Evolutionary conservation across 2,329 filamentous ascomycete species (phyloP).

Genomic region (Thielaviopsis ethacetica): DNA sequence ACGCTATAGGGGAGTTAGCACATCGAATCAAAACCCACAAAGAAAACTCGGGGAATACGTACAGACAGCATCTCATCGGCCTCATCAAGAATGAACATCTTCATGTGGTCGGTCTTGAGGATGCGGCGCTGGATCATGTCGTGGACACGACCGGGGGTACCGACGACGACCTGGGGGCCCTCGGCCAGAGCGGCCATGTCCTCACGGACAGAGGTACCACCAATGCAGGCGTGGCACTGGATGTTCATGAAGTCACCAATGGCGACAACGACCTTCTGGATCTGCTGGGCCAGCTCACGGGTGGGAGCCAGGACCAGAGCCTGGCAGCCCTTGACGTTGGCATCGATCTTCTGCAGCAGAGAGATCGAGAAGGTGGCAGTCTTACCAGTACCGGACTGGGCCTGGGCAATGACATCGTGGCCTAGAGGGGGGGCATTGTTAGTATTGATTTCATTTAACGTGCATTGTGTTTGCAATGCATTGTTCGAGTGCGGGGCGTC

Average conservation of each 20-base stretch:
- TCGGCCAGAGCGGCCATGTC: slow-evolving; percentile 97
- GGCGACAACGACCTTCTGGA: slow-evolving; percentile 97
- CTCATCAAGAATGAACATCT: slow-evolving; percentile 99
- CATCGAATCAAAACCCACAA: slow-evolving; percentile 12
- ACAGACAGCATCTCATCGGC: slow-evolving; percentile 97
- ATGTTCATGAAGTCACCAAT: slow-evolving; percentile 99
- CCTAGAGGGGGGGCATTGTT: slow-evolving; percentile 30
- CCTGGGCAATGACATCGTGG: slow-evolving; percentile 98
- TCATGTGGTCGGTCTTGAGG: slow-evolving; percentile 94
- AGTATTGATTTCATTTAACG: background rate
- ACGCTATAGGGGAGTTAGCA: slow-evolving; percentile 40
- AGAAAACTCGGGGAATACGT: slow-evolving; percentile 24
- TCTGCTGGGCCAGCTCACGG: slow-evolving; percentile 96
- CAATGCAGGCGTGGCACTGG: slow-evolving; percentile 98
- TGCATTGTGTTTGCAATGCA: background rate
- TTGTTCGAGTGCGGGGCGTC: background rate
- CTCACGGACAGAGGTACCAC: slow-evolving; percentile 92
- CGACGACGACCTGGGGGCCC: slow-evolving; percentile 91
- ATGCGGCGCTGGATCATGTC: slow-evolving; percentile 99
- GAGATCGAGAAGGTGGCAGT: slow-evolving; percentile 99
- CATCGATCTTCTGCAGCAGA: slow-evolving; percentile 96
- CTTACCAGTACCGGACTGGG: slow-evolving; percentile 99
- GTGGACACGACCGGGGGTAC: slow-evolving; percentile 94
- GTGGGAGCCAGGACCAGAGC: slow-evolving; percentile 95
- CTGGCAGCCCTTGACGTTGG: slow-evolving; percentile 89